A percentile compares a stretch with the other conserved stretches of the same genome.
Evolutionary conservation across 371 early-diverging fungal species (phyloP).

Genomic region (Mortierella sp.): DNA sequence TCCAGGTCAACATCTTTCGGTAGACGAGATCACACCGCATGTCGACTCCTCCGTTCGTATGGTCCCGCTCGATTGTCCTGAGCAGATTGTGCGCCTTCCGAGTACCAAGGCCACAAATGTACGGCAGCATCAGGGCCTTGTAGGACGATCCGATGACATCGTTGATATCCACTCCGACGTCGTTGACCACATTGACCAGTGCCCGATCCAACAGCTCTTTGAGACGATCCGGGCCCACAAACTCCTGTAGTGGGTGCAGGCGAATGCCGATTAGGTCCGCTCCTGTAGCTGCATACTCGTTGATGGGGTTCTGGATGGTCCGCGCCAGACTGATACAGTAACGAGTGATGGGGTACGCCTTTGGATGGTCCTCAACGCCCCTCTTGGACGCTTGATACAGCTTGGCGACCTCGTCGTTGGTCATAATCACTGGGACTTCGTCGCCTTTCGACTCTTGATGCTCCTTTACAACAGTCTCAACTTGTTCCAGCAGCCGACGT

Average conservation of each 20-base stretch:
- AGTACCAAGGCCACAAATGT: conserved; percentile 95
- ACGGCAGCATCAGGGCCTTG: conserved; percentile 80
- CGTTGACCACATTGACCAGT: conserved; percentile 88
- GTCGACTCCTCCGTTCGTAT: conserved; percentile 41
- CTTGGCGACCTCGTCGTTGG: conserved; percentile 91
- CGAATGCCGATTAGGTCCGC: conserved; percentile 75
- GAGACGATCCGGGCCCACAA: conserved; percentile 74
- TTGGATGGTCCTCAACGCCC: conserved; percentile 79
- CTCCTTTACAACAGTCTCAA: conserved; percentile 70
- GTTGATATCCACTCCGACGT: conserved; percentile 92
- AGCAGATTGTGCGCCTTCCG: conserved; percentile 88
- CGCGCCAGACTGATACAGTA: conserved; percentile 94
- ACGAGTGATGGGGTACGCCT: conserved; percentile 77
- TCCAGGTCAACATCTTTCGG: conserved; percentile 74
- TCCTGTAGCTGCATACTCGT: conserved; percentile 88
- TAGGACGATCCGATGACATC: conserved; percentile 76
- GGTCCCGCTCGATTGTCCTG: conserved; percentile 64
- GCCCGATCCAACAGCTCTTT: conserved; percentile 84
- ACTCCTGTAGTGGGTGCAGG: conserved; percentile 83
- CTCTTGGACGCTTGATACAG: conserved; percentile 84
- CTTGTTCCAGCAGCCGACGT: conserved; percentile 76
- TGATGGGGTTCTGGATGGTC: conserved; percentile 86
- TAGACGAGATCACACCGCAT: conserved; percentile 80
- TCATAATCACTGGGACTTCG: conserved; percentile 68
- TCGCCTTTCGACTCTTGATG: conserved; percentile 60